Conservation (phyloP, 2,329 filamentous ascomycete genomes). For the Claviceps maximensis region DNA sequence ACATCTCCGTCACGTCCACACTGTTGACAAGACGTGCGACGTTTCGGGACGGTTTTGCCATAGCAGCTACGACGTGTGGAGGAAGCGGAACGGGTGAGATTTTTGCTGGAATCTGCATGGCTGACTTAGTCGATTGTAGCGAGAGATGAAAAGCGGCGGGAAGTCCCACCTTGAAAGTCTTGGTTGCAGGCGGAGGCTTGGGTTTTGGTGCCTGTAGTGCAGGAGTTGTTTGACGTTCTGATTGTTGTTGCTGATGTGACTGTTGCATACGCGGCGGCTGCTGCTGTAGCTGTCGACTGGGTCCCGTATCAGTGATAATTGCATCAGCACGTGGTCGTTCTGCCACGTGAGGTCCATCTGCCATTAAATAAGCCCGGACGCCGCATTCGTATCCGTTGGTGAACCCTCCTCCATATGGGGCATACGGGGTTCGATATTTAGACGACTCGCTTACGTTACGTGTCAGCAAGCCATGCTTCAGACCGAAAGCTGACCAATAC, state of each 20-base stretch:
- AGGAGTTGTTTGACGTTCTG: not conserved
- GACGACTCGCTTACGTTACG: conserved; percentile 31
- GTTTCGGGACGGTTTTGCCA: conserved; percentile 9
- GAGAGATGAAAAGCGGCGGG: conserved; percentile 13
- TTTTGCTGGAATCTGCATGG: conserved; percentile 23
- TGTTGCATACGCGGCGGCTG: not conserved
- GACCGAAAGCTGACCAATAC: not conserved
- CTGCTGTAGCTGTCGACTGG: not conserved
- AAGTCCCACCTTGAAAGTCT: conserved; percentile 21
- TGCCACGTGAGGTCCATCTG: conserved; percentile 16
- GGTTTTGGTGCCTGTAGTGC: conserved; percentile 10
- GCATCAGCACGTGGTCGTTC: conserved; percentile 7
- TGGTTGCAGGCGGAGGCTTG: conserved; percentile 14
- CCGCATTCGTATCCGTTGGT: conserved; percentile 48
- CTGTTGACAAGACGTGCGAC: not conserved
- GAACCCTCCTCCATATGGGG: conserved; percentile 41
- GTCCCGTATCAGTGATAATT: not conserved
- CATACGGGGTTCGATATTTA: conserved; percentile 48
- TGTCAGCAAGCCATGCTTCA: conserved; percentile 8
- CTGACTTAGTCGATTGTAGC: conserved; percentile 17
- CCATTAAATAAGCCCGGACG: conserved; percentile 30
- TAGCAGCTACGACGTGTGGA: conserved; percentile 29
- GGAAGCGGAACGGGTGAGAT: conserved; percentile 32
- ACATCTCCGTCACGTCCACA: conserved; percentile 1
- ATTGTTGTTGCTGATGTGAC: not conserved